A percentile compares a stretch with the other conserved stretches of the same genome.
These are phyloP conservation scores for Hypoxylon cercidicola DNA, from an alignment of 495 filamentous ascomycete genomes.

Conservation along the genomic window DNA sequence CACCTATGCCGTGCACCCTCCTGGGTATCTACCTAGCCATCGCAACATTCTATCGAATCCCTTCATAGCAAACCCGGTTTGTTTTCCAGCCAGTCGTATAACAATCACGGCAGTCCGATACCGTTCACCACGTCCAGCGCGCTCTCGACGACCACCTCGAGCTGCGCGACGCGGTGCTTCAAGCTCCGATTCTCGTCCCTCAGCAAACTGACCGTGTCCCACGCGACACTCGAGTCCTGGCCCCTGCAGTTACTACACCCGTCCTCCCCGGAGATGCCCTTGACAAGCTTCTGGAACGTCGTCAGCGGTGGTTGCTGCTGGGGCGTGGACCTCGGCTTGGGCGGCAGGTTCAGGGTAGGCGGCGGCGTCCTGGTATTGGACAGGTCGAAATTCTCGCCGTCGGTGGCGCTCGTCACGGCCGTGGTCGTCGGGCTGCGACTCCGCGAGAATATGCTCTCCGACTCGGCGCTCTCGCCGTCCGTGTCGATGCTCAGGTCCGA, in stretches of 20 bases:
- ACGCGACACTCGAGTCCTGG: slow-evolving; percentile 70
- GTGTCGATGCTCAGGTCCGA: slow-evolving; percentile 57
- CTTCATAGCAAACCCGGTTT: neutral
- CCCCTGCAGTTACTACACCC: slow-evolving; percentile 71
- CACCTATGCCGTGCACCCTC: neutral
- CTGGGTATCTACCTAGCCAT: too few species aligned
- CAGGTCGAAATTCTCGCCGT: slow-evolving; percentile 37
- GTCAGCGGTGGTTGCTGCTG: slow-evolving; percentile 50
- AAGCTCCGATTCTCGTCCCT: slow-evolving; percentile 77
- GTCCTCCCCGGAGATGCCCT: slow-evolving; percentile 53
- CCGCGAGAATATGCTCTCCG: slow-evolving; percentile 72
- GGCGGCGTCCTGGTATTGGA: slow-evolving; percentile 5
- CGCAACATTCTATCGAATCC: neutral
- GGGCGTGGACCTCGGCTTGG: slow-evolving; percentile 9
- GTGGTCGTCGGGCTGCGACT: slow-evolving; percentile 66
- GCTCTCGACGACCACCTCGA: slow-evolving; percentile 76
- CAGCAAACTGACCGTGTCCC: slow-evolving; percentile 75
- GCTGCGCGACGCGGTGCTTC: slow-evolving; percentile 71
- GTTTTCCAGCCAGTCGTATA: neutral
- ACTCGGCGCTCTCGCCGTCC: slow-evolving; percentile 63
- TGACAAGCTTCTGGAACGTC: slow-evolving; percentile 63
- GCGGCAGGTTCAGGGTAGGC: slow-evolving; percentile 23
- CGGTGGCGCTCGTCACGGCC: slow-evolving; percentile 48
- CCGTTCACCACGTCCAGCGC: slow-evolving; percentile 73
- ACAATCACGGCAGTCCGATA: slow-evolving; percentile 43